phyloP scores from a whole-genome alignment of 164 flowering plant genomes.

The Cinnamomum chago region DNA sequence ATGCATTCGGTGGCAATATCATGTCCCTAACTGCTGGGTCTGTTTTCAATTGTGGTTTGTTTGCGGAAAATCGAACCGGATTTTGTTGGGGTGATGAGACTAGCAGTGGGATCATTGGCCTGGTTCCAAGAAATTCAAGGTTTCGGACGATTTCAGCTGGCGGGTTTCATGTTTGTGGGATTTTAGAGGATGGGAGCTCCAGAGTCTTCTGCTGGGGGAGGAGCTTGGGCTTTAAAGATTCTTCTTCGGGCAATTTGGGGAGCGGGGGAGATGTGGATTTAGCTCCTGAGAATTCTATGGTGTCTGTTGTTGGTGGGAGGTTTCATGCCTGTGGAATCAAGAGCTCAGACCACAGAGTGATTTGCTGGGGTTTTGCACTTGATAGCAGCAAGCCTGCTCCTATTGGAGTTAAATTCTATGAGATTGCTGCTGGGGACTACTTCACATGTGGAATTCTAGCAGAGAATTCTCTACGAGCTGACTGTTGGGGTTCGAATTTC shows the following conservation, averaged over 20 bases:
- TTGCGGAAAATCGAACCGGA: constrained; percentile 58
- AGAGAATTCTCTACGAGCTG: constrained; percentile 50
- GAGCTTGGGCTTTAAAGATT: constrained; percentile 53
- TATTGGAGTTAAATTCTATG: constrained; percentile 44
- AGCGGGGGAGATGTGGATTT: constrained; percentile 46
- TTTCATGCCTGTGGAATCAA: constrained; percentile 92
- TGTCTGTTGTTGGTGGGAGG: constrained; percentile 75
- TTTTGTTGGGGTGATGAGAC: constrained; percentile 95
- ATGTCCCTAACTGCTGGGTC: constrained; percentile 84
- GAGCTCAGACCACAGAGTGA: constrained; percentile 50
- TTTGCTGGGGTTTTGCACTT: constrained; percentile 80
- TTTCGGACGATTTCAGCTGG: constrained; percentile 81
- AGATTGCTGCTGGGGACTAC: constrained; percentile 86
- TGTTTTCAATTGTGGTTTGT: constrained; percentile 81
- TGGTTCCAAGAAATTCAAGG: constrained; percentile 45
- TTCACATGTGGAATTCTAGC: constrained; percentile 84
- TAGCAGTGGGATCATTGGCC: constrained; percentile 53
- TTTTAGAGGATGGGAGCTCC: constrained; percentile 47
- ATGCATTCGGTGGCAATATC: constrained; percentile 54
- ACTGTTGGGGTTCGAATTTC: constrained; percentile 82
- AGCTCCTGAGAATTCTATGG: constrained; percentile 56
- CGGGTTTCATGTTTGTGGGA: constrained; percentile 94
- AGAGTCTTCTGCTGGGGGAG: constrained; percentile 83
- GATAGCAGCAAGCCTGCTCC: constrained; percentile 66
- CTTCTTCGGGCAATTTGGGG: constrained; percentile 19